Evolutionary conservation across 108 stramenopile genomes (phyloP), one percentile per base, ranked within the genome.

Genomic region (Licmophora abbreviata): DNA sequence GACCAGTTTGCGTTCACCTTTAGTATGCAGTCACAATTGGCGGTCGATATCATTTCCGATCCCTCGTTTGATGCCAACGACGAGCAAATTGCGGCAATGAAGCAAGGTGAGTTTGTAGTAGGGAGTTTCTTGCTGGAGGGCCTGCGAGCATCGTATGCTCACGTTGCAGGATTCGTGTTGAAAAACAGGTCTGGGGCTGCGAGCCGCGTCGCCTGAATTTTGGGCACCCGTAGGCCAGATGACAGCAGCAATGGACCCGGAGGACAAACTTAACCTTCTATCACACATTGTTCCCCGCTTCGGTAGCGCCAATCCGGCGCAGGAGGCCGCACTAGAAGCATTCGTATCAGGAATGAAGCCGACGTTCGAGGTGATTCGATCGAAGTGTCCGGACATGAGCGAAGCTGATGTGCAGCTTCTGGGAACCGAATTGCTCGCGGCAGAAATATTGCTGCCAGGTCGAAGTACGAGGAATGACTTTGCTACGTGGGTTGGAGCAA

Each of bases 1-100:
- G 88, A 92, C 47, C 71, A 80, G 66, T 91, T 85, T 44, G 78
- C 85, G 29, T 94, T 81, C 68, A 89, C 85, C 10, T 92, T 82
- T 65, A 66, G 59, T 42, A 79, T 89, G 85, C 91, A 95, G 63
- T 85, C 93, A 9, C 88, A 88, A 50, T 68, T 92, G 24, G 93
- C 93, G 20, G 75, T 82, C 15, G 78, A 88, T 49, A 56, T 95
- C 20, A 53, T 87, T 22, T 52, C 78, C 30, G 69, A 91, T 66
- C 80, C 78, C n/a, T 71, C 61, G 36, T 95, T 88, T 54, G 56
- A 54, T 32, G 89, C 63, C 1, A 81, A 70, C 43, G 90, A 95
- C 30, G 70, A 83, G 29, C 86, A 95, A 63, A 81, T 88, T 36
- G 63, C 51, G 10, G 71, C 79, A 22, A 58, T 95, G 42, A 79